phyloP scores from a whole-genome alignment of 768 basidiomycete genomes.

The Obba rivulosa region DNA sequence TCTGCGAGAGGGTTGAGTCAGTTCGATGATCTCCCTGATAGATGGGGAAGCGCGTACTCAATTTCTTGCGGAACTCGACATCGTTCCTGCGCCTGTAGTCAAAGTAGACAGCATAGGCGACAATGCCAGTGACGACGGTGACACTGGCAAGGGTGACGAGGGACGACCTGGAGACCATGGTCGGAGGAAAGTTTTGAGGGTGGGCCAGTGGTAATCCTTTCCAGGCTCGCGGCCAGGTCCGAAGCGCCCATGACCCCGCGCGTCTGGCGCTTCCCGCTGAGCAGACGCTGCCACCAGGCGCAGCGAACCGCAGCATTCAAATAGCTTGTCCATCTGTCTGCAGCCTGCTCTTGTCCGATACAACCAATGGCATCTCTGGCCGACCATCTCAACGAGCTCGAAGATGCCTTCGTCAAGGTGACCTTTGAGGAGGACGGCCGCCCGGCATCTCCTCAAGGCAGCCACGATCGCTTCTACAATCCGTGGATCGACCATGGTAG shows the following conservation, averaged over 20 bases:
- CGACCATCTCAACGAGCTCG: constrained; percentile 13
- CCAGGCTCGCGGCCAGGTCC: constrained; percentile 4
- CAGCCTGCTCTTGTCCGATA: background rate
- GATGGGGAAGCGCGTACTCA: constrained; percentile 46
- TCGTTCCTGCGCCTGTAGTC: constrained; percentile 94
- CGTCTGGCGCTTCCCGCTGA: background rate
- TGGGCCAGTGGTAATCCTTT: too few species aligned
- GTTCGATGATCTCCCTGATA: background rate
- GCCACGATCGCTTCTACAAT: constrained; percentile 36
- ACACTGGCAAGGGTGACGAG: constrained; percentile 36
- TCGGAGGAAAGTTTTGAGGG: constrained; percentile 13
- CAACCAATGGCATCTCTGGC: background rate
- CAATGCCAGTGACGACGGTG: constrained; percentile 44
- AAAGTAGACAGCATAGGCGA: constrained; percentile 89
- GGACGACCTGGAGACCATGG: constrained; percentile 27
- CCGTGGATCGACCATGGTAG: constrained; percentile 51
- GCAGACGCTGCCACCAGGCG: too few species aligned
- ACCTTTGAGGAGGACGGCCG: constrained; percentile 31
- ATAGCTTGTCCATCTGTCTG: background rate
- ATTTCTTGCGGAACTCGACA: constrained; percentile 76
- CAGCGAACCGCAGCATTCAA: too few species aligned
- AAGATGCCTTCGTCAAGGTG: constrained; percentile 42
- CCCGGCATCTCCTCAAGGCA: background rate
- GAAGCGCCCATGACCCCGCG: constrained; percentile 2
- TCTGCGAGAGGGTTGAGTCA: constrained; percentile 39